Conservation (phyloP, 352 stramenopile species). For the Globisporangium spiculum region DNA sequence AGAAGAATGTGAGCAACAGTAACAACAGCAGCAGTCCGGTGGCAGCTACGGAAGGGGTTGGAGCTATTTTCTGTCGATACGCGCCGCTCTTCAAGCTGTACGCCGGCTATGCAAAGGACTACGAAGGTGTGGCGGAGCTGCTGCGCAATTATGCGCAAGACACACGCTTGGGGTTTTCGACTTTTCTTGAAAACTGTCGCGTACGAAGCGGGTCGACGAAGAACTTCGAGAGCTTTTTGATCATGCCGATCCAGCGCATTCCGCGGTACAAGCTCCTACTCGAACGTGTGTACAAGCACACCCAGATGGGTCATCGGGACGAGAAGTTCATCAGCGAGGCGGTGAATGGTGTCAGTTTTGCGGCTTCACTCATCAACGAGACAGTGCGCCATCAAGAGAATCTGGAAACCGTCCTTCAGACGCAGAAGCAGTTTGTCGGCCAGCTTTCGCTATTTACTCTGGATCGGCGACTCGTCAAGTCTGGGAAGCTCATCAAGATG, state of each 20-base stretch:
- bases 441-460: constrained; percentile 72
- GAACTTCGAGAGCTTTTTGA: constrained; percentile 84
- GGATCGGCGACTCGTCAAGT: constrained; percentile 55
- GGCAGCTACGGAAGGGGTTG: constrained; percentile 43
- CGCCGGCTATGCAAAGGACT: constrained; percentile 80
- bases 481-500: constrained; percentile 79
- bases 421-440: constrained; percentile 73
- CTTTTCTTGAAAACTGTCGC: constrained; percentile 60
- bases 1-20: not conserved
- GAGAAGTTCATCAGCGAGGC: constrained; percentile 57
- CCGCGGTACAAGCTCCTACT: constrained; percentile 90
- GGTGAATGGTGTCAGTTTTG: constrained; percentile 50
- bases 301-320: constrained; percentile 52
- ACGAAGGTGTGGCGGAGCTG: constrained; percentile 65
- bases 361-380: constrained; percentile 81
- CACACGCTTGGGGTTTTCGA: constrained; percentile 42
- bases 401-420: constrained; percentile 71
- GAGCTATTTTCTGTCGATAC: constrained; percentile 79
- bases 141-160: constrained; percentile 56
- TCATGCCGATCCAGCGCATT: constrained; percentile 92
- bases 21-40: constrained; percentile 28
- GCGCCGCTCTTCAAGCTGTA: constrained; percentile 83
- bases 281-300: constrained; percentile 74
- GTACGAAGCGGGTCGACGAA: constrained; percentile 49
- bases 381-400: constrained; percentile 82